These are phyloP conservation scores for Mucor velutinosus DNA, from an alignment of 371 early-diverging fungal species.

Conservation along the genomic window DNA sequence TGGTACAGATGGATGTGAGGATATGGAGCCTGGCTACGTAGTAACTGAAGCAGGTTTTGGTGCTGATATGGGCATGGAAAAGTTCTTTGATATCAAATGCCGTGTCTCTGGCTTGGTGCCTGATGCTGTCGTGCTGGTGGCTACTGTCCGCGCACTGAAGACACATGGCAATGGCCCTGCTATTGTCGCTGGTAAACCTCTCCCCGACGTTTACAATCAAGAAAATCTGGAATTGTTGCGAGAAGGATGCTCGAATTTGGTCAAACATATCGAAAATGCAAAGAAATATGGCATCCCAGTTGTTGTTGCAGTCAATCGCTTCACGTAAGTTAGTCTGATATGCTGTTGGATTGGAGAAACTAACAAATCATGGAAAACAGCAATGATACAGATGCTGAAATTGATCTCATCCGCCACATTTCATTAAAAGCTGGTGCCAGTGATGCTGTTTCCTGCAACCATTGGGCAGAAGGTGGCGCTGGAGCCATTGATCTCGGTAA, in stretches of 20 bases:
- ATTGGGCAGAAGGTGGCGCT: slow-evolving; percentile 92
- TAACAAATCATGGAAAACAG: slow-evolving; percentile 13
- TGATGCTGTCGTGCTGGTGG: slow-evolving; percentile 90
- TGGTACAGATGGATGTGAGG: slow-evolving; percentile 61
- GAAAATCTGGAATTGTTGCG: slow-evolving; percentile 87
- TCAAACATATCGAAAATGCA: slow-evolving; percentile 89
- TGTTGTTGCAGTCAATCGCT: slow-evolving; percentile 92
- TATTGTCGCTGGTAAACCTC: slow-evolving; percentile 89
- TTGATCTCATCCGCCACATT: slow-evolving; percentile 70
- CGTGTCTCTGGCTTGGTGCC: slow-evolving; percentile 87
- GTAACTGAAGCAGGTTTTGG: slow-evolving; percentile 98
- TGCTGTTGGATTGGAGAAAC: not conserved
- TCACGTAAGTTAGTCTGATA: slow-evolving; percentile 48
- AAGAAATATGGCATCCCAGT: slow-evolving; percentile 88
- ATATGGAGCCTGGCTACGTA: slow-evolving; percentile 82
- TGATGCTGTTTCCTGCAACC: slow-evolving; percentile 84
- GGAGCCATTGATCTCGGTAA: slow-evolving; percentile 89
- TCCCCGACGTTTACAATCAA: slow-evolving; percentile 82
- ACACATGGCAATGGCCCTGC: slow-evolving; percentile 97
- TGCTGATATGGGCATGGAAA: slow-evolving; percentile 99
- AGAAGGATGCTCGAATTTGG: slow-evolving; percentile 84
- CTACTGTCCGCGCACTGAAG: slow-evolving; percentile 93
- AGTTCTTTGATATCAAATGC: slow-evolving; percentile 98
- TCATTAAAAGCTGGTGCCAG: slow-evolving; percentile 86
- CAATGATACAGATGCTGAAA: slow-evolving; percentile 86